Base-by-base conservation (phyloP, 495 filamentous ascomycete genomes). In the Penicillium bovifimosum region DNA sequence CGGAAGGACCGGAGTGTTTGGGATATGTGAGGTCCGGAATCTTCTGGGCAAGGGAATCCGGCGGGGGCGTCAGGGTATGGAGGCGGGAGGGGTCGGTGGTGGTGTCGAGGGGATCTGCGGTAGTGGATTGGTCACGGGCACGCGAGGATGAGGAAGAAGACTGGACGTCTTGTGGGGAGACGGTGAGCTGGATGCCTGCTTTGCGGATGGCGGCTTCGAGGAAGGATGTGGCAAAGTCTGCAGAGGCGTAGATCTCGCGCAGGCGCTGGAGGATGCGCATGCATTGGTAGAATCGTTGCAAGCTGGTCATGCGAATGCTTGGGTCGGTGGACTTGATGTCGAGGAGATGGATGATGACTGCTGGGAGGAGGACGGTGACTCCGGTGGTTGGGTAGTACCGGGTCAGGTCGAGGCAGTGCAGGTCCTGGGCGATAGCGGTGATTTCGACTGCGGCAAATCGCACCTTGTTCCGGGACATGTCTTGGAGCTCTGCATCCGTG, bases 331-430 rank as follows among this genome's bases (percentile, higher is more conserved):
- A 86, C 61, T 91, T 95, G 76, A 93, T 91, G 61, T 95, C 88
- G 3, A 95, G 80, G 16, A 96, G 76, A 61, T 96, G 89, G 48
- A 95, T 91, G 55, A 95, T 95, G 66, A 95, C 88, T 10, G 90
- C 90, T 2, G 90, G 90, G 5, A 95, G 80, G 9, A 95, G 80
- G 9, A 95, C 89, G 0, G 90, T 96, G 17, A 95, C 88, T 35
- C 89, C 90, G 1, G 88, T 90, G 0, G 90, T 93, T 9, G 90
- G 90, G 14, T 95, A 82, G 63, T 82, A 95, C 31, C 76, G 80
- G 35, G 87, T 88, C 3, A 96, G 74, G 53, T 84, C 75, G 28
- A 83, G 71, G 28, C 73, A 71, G 55, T 87, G 86, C 9, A 96
- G 73, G 42, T 87, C 81, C 46, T 82, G 79, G 8, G 86, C 87